phyloP scores from a whole-genome alignment of 768 basidiomycete genomes.

The Pleurotus salmoneostramineus region DNA sequence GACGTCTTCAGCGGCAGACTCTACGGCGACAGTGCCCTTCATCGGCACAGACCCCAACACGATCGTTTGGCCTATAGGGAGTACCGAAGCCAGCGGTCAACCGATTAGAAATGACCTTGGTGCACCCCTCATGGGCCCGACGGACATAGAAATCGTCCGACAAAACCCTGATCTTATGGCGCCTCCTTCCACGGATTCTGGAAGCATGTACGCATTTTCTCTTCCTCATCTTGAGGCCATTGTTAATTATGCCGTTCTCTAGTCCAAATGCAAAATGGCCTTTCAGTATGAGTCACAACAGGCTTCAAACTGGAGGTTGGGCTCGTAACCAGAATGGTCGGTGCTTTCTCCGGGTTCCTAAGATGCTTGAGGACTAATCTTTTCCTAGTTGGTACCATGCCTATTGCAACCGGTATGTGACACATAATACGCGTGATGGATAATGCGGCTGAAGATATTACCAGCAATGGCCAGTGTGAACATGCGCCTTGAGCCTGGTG shows the following conservation, averaged over 20 bases:
- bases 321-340: conserved; percentile 52
- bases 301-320: conserved; percentile 58
- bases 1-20: conserved; percentile 18
- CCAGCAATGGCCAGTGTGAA: conserved; percentile 44
- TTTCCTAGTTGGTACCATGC: conserved; percentile 38
- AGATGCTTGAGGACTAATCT: not conserved
- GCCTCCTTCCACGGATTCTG: conserved; percentile 41
- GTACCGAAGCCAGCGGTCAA: conserved; percentile 21
- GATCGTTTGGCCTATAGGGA: conserved; percentile 26
- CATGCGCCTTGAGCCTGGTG: conserved; percentile 48
- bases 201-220: conserved; percentile 30
- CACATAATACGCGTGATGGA: not conserved
- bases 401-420: conserved; percentile 42
- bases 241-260: not conserved
- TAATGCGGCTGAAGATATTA: conserved; percentile 6
- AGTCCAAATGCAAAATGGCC: conserved; percentile 56
- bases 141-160: conserved; percentile 33
- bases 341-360: conserved; percentile 5
- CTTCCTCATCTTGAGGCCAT: not conserved
- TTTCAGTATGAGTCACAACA: conserved; percentile 50
- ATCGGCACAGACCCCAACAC: conserved; percentile 40
- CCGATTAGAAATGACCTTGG: conserved; percentile 37
- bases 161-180: conserved; percentile 42
- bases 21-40: conserved; percentile 40
- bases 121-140: conserved; percentile 37